Evolutionary conservation across 305 asterid genomes (phyloP), one percentile per base, ranked within the genome.

Genomic region (Solanum hybrid): DNA sequence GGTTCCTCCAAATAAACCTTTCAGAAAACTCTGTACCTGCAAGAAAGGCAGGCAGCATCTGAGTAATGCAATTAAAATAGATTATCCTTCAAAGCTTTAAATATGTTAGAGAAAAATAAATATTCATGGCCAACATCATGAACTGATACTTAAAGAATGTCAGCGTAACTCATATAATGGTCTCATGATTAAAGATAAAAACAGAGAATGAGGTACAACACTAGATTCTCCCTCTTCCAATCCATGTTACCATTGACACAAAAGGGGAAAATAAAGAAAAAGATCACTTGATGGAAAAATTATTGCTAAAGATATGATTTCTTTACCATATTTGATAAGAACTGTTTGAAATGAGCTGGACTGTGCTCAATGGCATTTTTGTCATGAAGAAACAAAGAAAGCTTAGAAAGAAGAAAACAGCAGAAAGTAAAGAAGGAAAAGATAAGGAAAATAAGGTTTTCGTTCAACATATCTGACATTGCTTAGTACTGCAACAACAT

Each of bases 1-100:
- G 87, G 90, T 91, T 92, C 99, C 99, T 89, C 98, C 98, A 86
- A 88, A 89, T 92, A 96, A 90, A 89, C 98, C 99, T 92, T 91
- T 94, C 88, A 94, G 92, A 91, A 93, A 95, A 66, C 92, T 90
- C 92, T 91, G 95, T 90, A 95, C 92, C 99, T 96, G 95, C 91
- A 91, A 91, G 84, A 86, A 93, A 72, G 87, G 86, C 71, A 79
- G 91, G 64, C 89, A 91, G 72, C 89, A 90, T 90, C 37, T 88
- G 78, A 77, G 86, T 75, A 45, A 78, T 79, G 66, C 14, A 56
- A 78, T 86, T 34, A 26, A 88, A 88, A 78, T 12, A 26, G 36
- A 88, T 35, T 51, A 17, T 77, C 78, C 45, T 77, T 56, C 90
- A 24, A 56, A 56, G 87, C 56, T 78, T 77, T 56, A 24, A 87